These are phyloP conservation scores for Cryoendolithus antarcticus DNA, from an alignment of 2,329 filamentous ascomycete genomes.

Conservation along the genomic window DNA sequence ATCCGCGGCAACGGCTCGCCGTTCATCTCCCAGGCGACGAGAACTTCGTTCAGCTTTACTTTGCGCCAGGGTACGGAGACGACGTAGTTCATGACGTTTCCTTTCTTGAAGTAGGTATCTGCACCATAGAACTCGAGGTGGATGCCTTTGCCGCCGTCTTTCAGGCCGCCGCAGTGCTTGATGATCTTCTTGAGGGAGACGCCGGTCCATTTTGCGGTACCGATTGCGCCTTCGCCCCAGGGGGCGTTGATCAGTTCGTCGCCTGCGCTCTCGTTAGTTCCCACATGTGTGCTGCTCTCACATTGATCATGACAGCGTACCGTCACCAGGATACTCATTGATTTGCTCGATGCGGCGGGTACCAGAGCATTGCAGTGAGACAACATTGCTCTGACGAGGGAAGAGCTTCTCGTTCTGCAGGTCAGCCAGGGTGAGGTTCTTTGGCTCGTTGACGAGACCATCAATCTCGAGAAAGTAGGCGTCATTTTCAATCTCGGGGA, in stretches of 20 bases:
- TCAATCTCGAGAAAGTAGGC: constrained; percentile 38
- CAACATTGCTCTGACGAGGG: constrained; percentile 38
- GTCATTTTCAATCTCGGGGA: constrained; percentile 43
- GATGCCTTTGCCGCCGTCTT: constrained; percentile 26
- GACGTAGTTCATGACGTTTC: constrained; percentile 47
- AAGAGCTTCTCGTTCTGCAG: constrained; percentile 42
- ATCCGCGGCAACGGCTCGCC: constrained; percentile 50
- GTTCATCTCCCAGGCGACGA: constrained; percentile 63
- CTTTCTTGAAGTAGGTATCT: constrained; percentile 52
- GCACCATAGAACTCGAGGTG: constrained; percentile 50
- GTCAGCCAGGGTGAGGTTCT: constrained; percentile 39
- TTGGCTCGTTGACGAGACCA: constrained; percentile 41
- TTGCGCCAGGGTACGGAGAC: constrained; percentile 51
- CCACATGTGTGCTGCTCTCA: constrained; percentile 21
- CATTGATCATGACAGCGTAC: constrained; percentile 40
- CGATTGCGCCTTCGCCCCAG: constrained; percentile 51
- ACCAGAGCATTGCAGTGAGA: constrained; percentile 50
- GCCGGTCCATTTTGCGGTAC: constrained; percentile 48
- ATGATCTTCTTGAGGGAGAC: constrained; percentile 49
- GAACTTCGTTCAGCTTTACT: constrained; percentile 50
- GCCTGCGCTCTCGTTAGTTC: constrained; percentile 10
- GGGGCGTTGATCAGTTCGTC: constrained; percentile 36
- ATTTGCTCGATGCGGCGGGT: constrained; percentile 51
- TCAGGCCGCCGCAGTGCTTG: constrained; percentile 47
- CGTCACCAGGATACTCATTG: constrained; percentile 36